phyloP scores from a whole-genome alignment of 306 rosid species.

The Phaseolus lunatus region DNA sequence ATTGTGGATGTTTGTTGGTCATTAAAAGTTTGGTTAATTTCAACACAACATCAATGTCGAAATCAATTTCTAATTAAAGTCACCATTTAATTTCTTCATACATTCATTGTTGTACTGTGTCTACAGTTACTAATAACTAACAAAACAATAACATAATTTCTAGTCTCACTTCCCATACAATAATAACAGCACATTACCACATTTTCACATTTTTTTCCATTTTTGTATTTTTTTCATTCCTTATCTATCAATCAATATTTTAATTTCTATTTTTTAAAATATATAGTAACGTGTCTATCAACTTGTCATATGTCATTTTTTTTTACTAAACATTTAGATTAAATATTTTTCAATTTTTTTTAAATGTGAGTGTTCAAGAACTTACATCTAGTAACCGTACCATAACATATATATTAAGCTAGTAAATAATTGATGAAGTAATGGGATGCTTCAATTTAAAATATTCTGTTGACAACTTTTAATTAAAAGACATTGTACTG shows the following conservation, averaged over 20 bases:
- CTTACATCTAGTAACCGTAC: neutral
- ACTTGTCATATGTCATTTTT: neutral
- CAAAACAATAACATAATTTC: neutral
- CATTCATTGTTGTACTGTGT: neutral
- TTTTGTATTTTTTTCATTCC: neutral
- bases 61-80: neutral
- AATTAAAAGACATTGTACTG: no score
- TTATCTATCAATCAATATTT: conserved; percentile 24
- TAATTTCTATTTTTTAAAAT: neutral
- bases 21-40: neutral
- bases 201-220: no score
- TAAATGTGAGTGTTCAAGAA: neutral
- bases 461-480: no score
- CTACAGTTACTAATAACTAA: neutral
- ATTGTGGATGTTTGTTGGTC: neutral
- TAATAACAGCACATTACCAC: neutral
- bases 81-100: neutral
- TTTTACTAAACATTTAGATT: neutral
- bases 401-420: no score
- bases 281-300: neutral
- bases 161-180: neutral
- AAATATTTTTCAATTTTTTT: neutral
- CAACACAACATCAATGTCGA: neutral
- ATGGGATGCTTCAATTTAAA: no score
- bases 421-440: no score